Base-by-base conservation (phyloP, 768 basidiomycete species). In the Auriculariales sp. region DNA sequence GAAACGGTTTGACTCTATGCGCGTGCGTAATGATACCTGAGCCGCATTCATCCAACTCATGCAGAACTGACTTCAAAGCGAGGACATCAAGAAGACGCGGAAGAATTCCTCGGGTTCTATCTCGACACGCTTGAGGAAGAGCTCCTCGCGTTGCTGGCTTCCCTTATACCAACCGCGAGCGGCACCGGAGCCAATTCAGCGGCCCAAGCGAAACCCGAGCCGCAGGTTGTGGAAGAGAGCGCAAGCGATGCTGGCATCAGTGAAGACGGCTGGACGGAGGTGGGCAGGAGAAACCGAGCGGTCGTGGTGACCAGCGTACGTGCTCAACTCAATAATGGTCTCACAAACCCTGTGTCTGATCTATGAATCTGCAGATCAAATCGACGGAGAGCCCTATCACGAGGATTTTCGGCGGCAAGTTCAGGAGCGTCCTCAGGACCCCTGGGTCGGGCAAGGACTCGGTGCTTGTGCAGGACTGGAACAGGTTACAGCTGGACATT, bases 51-150 rank as follows among this genome's bases (percentile, higher is more conserved):
- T 51, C 2, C 28, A 46, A n/a, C 6, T 19, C 12, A 11, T 30
- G 47, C 52, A 48, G 57, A 35, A 31, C 49, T 54, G 28, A 4
- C 44, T 28, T 28, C 28, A 4, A 55, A 90, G 77, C 79, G 87
- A 31, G 92, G 92, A 0, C 87, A 91, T 52, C 94, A 99, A 66
- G 94, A 99, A 62, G 94, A 99, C 52, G 94, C 93, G 9, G 93
- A 99, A 64, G 94, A 99, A 64, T 98, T 95, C 64, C 71, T 98
- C n/a, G 94, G 94, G 3, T 97, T 95, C 67, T 94, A 89, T 66
- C 71, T 97, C 24, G 91, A 97, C 57, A 87, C 91, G 0, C 68
- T 99, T 4, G 90, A 94, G 62, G 94, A 99, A 61, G 94, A 98
- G 66, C 61, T 97, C 10, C 66, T 88, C 3, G 70, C 72, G 3